A percentile compares a stretch with the other conserved stretches of the same genome.
phyloP scores from a whole-genome alignment of 164 flowering plant genomes.

The Vitis amurensis region DNA sequence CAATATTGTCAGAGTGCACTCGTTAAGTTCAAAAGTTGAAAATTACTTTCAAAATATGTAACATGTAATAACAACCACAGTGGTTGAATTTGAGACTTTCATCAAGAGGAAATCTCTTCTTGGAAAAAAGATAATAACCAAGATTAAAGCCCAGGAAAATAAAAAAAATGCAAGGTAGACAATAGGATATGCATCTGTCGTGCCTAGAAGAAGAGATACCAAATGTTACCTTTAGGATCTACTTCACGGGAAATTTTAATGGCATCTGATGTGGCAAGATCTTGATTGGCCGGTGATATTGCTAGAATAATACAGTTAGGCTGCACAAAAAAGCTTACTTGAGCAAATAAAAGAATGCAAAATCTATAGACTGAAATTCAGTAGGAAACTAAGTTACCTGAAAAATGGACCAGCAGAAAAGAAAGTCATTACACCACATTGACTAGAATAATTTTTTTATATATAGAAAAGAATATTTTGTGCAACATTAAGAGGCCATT shows the following conservation, averaged over 20 bases:
- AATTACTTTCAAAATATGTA: too few relatives aligned
- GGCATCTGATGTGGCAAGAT: conserved; percentile 99
- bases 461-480: too few relatives aligned
- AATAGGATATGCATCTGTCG: not conserved
- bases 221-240: conserved; percentile 74
- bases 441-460: too few relatives aligned
- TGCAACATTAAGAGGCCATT: too few relatives aligned
- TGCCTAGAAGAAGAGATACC: not conserved
- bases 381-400: too few relatives aligned
- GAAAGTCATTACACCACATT: too few relatives aligned
- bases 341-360: not conserved
- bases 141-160: not conserved
- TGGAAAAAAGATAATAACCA: not conserved
- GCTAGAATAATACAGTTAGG: conserved; percentile 93
- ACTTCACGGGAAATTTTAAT: conserved; percentile 94
- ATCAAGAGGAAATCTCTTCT: not conserved
- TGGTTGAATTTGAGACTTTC: not conserved
- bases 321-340: conserved; percentile 41
- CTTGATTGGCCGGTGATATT: conserved; percentile 97
- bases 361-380: not conserved
- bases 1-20: not conserved
- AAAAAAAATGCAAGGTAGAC: not conserved
- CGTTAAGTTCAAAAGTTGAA: not conserved
- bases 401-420: too few relatives aligned
- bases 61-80: not conserved